Evolutionary conservation across 1,139 yeast genomes (phyloP).

Genomic region (Pichia sp.): DNA sequence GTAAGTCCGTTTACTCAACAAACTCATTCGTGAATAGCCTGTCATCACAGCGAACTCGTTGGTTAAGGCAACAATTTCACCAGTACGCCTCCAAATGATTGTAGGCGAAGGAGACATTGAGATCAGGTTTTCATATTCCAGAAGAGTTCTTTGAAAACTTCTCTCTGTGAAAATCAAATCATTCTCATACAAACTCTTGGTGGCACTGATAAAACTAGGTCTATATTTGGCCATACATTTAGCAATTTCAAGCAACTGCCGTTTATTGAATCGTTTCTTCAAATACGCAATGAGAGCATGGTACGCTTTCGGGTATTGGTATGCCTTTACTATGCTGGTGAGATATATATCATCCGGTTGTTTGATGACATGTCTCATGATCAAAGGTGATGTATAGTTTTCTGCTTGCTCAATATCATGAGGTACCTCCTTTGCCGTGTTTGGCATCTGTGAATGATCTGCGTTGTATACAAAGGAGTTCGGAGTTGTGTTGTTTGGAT

Average conservation of each 20-base stretch:
- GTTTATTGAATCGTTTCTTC: constrained; percentile 49
- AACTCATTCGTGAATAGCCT: constrained; percentile 48
- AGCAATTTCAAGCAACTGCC: constrained; percentile 51
- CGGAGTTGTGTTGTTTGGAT: constrained; percentile 31
- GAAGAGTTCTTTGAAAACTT: constrained; percentile 61
- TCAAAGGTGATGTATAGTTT: constrained; percentile 51
- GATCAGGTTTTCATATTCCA: constrained; percentile 60
- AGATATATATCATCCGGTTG: constrained; percentile 61
- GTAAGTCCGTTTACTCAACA: constrained; percentile 49
- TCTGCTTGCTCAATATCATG: constrained; percentile 30
- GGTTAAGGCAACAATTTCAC: constrained; percentile 68
- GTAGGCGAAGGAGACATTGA: constrained; percentile 63
- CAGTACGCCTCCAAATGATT: constrained; percentile 73
- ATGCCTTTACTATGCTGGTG: constrained; percentile 49
- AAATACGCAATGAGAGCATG: constrained; percentile 56
- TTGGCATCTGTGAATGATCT: constrained; percentile 30
- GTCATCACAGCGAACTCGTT: constrained; percentile 62
- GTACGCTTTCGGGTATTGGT: constrained; percentile 65
- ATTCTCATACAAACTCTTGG: constrained; percentile 60
- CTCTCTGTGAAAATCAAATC: constrained; percentile 64
- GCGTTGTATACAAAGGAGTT: constrained; percentile 33
- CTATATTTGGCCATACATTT: constrained; percentile 66
- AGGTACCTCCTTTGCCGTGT: constrained; percentile 30
- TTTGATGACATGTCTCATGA: constrained; percentile 56
- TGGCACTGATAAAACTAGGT: constrained; percentile 71